Evolutionary conservation across 106 monocot species (phyloP).

Genomic region (Cymbidium sinense): DNA sequence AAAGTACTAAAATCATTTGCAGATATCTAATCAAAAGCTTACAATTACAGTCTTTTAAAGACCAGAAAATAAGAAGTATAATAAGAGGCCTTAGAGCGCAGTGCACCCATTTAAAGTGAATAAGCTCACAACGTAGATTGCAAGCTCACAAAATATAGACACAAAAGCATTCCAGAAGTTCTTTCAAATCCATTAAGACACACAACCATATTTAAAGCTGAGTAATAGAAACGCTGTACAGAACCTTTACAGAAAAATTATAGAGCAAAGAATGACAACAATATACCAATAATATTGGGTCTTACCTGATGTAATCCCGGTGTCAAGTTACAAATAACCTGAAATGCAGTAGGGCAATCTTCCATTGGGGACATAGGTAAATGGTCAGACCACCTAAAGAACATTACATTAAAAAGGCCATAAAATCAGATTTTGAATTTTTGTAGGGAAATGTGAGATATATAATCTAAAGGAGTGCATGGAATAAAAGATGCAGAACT

Average conservation of each 20-base stretch:
- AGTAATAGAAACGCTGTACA: not conserved
- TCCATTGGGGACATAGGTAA: constrained; percentile 85
- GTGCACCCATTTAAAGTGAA: not conserved
- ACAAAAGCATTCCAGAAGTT: not conserved
- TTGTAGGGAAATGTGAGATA: not conserved
- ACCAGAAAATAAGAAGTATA: not conserved
- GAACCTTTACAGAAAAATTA: not conserved
- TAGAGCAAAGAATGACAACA: not conserved
- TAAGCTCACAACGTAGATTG: not conserved
- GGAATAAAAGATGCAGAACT: not conserved
- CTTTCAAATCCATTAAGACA: not conserved
- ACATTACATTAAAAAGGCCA: not conserved
- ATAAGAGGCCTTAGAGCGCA: not conserved
- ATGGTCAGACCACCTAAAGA: constrained; percentile 74
- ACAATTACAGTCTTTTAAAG: not conserved
- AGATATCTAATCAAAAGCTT: not conserved
- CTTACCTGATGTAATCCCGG: constrained; percentile 82
- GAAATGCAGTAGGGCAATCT: constrained; percentile 75
- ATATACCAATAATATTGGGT: not conserved
- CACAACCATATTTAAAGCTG: not conserved
- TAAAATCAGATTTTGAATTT: not conserved
- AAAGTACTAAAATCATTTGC: not conserved
- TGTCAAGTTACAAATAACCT: constrained; percentile 60
- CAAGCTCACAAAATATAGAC: not conserved
- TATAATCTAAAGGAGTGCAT: not conserved